These are phyloP conservation scores for Papilionanthe hybrid DNA, from an alignment of 116 monocot genomes.

Conservation along the genomic window DNA sequence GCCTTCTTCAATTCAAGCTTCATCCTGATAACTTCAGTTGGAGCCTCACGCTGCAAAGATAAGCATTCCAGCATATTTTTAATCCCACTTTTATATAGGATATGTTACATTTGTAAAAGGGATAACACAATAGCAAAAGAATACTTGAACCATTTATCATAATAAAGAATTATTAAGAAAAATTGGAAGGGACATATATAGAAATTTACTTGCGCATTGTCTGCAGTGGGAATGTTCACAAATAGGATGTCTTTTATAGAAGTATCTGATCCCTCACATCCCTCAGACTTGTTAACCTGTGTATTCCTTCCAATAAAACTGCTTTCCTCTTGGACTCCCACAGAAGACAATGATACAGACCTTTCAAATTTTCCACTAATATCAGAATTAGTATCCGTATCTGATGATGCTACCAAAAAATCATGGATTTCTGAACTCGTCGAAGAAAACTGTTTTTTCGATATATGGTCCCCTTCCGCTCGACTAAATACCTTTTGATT, in stretches of 20 bases:
- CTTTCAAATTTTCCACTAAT: slow-evolving; percentile 27
- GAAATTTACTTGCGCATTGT: slow-evolving; percentile 6
- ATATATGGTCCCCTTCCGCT: slow-evolving; percentile 16
- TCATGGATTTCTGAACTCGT: slow-evolving; percentile 16
- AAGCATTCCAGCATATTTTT: neutral
- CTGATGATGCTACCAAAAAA: neutral
- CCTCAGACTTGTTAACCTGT: slow-evolving; percentile 5
- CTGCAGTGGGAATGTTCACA: slow-evolving; percentile 11
- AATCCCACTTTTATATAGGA: too few species aligned
- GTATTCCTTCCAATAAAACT: slow-evolving; percentile 1
- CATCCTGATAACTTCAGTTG: slow-evolving; percentile 39
- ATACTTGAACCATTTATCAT: neutral
- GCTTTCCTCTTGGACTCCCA: neutral
- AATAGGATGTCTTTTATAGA: slow-evolving; percentile 13
- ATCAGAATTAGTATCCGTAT: slow-evolving; percentile 15
- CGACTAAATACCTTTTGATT: slow-evolving; percentile 33
- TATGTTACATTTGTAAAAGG: neutral
- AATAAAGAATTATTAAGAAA: neutral
- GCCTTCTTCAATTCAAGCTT: slow-evolving; percentile 44
- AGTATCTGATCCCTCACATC: slow-evolving; percentile 12
- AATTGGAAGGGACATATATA: too few species aligned
- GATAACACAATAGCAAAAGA: neutral
- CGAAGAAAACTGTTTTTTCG: slow-evolving; percentile 16
- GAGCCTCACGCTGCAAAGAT: slow-evolving; percentile 35
- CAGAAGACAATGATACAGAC: slow-evolving; percentile 2